These are phyloP conservation scores for Carallia pectinifolia DNA, from an alignment of 345 rosid species.

Conservation along the genomic window DNA sequence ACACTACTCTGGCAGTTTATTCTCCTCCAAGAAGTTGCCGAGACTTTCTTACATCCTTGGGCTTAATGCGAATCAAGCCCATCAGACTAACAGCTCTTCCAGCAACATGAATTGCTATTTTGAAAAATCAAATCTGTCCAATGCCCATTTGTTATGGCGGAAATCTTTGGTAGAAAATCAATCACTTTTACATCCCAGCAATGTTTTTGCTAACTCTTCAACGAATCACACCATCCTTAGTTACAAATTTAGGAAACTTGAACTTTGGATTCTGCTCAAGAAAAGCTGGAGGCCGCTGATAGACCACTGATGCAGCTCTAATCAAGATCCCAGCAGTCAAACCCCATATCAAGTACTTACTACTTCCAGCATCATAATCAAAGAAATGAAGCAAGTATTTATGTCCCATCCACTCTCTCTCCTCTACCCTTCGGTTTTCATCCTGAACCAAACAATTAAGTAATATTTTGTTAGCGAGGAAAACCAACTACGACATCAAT, in stretches of 20 bases:
- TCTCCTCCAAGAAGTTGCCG: not conserved
- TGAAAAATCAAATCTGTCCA: not conserved
- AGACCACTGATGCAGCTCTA: slow-evolving; percentile 67
- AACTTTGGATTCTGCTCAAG: slow-evolving; percentile 56
- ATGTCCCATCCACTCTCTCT: slow-evolving; percentile 63
- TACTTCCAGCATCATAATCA: slow-evolving; percentile 45
- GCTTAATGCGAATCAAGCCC: not conserved
- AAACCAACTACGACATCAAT: not conserved
- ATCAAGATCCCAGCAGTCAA: slow-evolving; percentile 71
- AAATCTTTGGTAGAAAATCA: slow-evolving; percentile 14
- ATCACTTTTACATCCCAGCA: slow-evolving; percentile 1
- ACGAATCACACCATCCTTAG: slow-evolving; percentile 34
- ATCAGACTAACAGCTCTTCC: not conserved
- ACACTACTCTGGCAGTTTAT: not conserved
- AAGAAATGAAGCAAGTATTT: slow-evolving; percentile 55
- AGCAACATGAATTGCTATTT: not conserved
- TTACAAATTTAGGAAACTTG: slow-evolving; percentile 48
- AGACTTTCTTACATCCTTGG: not conserved
- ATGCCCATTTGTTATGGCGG: not conserved
- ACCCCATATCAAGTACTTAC: slow-evolving; percentile 60
- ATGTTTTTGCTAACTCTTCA: slow-evolving; percentile 4
- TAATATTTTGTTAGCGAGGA: slow-evolving; percentile 6
- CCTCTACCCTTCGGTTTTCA: slow-evolving; percentile 63
- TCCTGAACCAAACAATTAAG: slow-evolving; percentile 40
- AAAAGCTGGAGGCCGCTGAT: slow-evolving; percentile 57